phyloP scores from a whole-genome alignment of 352 stramenopile genomes.

The Heterotrichella gracilis region DNA sequence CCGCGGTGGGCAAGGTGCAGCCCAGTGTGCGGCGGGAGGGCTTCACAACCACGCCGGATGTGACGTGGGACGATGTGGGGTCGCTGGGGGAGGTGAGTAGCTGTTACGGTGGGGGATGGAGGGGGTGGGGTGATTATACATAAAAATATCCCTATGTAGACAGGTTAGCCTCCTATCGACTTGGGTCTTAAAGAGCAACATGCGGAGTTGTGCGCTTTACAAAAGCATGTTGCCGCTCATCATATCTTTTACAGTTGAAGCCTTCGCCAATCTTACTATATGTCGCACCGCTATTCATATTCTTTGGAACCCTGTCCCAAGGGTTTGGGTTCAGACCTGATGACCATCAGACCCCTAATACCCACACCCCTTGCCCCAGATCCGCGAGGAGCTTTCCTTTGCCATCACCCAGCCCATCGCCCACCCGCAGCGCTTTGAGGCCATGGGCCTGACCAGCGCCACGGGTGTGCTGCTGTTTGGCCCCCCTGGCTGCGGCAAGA shows the following conservation, averaged over 20 bases:
- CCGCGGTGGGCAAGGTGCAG: slow-evolving; percentile 71
- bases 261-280: too few relatives aligned
- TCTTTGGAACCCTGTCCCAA: too few relatives aligned
- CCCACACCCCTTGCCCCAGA: slow-evolving; percentile 27
- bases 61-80: slow-evolving; percentile 88
- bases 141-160: slow-evolving; percentile 12
- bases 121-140: slow-evolving; percentile 13
- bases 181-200: too few relatives aligned
- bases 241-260: too few relatives aligned
- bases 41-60: slow-evolving; percentile 84
- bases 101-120: background rate
- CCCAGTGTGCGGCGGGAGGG: slow-evolving; percentile 85
- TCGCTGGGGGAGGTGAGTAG: slow-evolving; percentile 31
- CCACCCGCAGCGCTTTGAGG: slow-evolving; percentile 61
- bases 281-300: too few relatives aligned
- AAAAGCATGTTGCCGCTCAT: too few relatives aligned
- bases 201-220: too few relatives aligned
- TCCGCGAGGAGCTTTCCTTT: slow-evolving; percentile 70
- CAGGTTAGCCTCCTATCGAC: too few relatives aligned
- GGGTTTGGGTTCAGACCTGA: too few relatives aligned
- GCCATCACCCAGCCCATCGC: slow-evolving; percentile 82
- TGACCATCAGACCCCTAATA: too few relatives aligned
- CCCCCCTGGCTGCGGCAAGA: slow-evolving; percentile 85
- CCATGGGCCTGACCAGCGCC: slow-evolving; percentile 68
- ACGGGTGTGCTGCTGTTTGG: slow-evolving; percentile 84